Base-by-base conservation (phyloP, 2,329 filamentous ascomycete genomes). In the Furcasterigmium sp. region DNA sequence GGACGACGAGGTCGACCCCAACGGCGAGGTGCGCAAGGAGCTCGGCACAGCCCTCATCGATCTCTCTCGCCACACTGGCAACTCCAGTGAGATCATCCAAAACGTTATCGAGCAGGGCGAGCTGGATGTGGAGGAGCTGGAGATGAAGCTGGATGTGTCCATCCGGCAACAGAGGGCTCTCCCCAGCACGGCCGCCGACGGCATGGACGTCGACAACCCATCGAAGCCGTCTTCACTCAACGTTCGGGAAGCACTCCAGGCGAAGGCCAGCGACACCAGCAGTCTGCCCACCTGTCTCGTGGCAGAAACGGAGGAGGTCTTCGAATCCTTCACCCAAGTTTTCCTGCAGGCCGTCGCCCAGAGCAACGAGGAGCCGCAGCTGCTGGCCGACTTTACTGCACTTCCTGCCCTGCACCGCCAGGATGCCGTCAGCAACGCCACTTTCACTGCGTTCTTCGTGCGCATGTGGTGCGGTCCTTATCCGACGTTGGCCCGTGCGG, bases 401-500 rank as follows among this genome's bases (percentile, higher is more conserved):
- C 62, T 73, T 7, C 67, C 78, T 1, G 67, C 80, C 37, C 63
- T 89, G 10, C 68, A 73, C 41, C 73, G 72, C 26, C 62, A 73
- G 20, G 60, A 68, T 6, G 82, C 80, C 1, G 64, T 77, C 26
- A 74, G 78, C 38, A 73, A 80, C 28, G 76, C 81, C 30, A 78
- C 86, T 18, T 90, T 85, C 54, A 68, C 90, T 44, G 84, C 81
- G 14, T 91, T 95, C 60, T 83, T 91, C 51, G 73, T 84, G 45
- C 77, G 83, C 42, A 77, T 89, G 14, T 90, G 87, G 80, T 86
- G 78, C 45, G 82, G 85, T 0, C 72, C 80, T 2, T 84, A 84
- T 56, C 84, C 87, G 7, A 79, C 80, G 3, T 67, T 86, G 37
- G 83, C 82, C 3, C 80, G 87, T 49, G 73, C 77, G 43, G 76